phyloP scores from a whole-genome alignment of 2,329 filamentous ascomycete species.

The Epichloe baconii region DNA sequence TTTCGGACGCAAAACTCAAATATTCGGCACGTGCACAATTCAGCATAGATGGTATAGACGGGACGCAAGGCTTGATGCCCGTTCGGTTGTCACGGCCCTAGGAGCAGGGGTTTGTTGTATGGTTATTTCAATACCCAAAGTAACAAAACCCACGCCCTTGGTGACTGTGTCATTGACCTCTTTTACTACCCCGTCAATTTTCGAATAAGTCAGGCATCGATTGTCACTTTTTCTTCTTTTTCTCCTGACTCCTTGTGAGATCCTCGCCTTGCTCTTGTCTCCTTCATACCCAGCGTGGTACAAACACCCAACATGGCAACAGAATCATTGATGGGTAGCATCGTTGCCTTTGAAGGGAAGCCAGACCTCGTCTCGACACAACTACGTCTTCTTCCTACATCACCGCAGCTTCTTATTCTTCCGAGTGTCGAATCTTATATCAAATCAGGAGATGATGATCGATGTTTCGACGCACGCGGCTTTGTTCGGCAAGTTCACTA shows the following conservation, averaged over 20 bases:
- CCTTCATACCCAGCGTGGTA: neutral
- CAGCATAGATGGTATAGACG: neutral
- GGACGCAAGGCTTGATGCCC: neutral
- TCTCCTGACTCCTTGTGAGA: neutral
- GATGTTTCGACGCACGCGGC: constrained; percentile 16
- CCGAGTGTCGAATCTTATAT: constrained; percentile 21
- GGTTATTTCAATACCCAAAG: neutral
- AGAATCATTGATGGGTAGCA: constrained; percentile 25
- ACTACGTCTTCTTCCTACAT: constrained; percentile 44
- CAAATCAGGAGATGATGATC: neutral
- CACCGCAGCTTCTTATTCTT: constrained; percentile 43
- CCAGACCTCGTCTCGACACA: constrained; percentile 43
- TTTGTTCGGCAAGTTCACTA: constrained; percentile 38
- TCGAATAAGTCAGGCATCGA: neutral
- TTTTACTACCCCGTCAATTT: neutral
- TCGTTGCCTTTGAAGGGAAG: constrained; percentile 49
- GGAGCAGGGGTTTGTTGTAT: neutral
- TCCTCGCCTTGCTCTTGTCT: neutral
- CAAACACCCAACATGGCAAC: constrained; percentile 8
- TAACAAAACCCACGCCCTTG: neutral
- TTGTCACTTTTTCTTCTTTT: neutral
- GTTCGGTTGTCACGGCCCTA: neutral
- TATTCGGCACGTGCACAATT: neutral
- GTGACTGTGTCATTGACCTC: neutral
- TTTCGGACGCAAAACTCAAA: neutral